These are phyloP conservation scores for Candida buenavistaensis DNA, from an alignment of 1,139 yeast species.

Conservation along the genomic window DNA sequence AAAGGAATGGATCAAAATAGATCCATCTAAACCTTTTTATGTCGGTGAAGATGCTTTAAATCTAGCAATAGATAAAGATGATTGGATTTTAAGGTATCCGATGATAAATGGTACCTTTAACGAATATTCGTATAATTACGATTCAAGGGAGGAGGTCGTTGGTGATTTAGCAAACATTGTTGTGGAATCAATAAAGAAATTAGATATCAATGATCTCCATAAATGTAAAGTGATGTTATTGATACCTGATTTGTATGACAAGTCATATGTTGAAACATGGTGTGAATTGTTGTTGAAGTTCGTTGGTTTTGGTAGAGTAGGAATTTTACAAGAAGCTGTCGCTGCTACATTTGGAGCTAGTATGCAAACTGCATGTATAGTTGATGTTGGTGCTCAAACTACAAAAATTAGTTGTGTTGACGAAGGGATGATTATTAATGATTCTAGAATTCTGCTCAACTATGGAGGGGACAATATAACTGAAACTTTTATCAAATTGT, in stretches of 20 bases:
- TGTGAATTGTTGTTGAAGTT: constrained; percentile 60
- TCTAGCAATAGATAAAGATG: constrained; percentile 37
- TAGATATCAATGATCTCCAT: constrained; percentile 41
- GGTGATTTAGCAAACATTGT: constrained; percentile 60
- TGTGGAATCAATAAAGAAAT: constrained; percentile 33
- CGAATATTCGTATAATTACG: constrained; percentile 56
- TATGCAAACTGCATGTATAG: constrained; percentile 84
- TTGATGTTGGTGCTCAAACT: constrained; percentile 88
- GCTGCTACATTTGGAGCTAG: constrained; percentile 98
- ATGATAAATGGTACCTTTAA: constrained; percentile 69
- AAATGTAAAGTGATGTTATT: constrained; percentile 52
- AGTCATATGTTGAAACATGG: constrained; percentile 70
- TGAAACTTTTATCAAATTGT: constrained; percentile 61
- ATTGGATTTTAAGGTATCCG: constrained; percentile 70
- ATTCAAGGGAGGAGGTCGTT: constrained; percentile 66
- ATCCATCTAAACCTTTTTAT: constrained; percentile 33
- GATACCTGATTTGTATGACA: constrained; percentile 86
- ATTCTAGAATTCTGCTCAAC: constrained; percentile 69
- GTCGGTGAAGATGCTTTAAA: constrained; percentile 72
- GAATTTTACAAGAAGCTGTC: constrained; percentile 83
- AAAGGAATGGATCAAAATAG: constrained; percentile 62
- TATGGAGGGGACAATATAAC: constrained; percentile 93
- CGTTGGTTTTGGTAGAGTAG: constrained; percentile 71
- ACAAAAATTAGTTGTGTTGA: constrained; percentile 88
- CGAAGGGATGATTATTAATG: constrained; percentile 84